Evolutionary conservation across 345 rosid genomes (phyloP).

Genomic region (Nasturtium officinale): DNA sequence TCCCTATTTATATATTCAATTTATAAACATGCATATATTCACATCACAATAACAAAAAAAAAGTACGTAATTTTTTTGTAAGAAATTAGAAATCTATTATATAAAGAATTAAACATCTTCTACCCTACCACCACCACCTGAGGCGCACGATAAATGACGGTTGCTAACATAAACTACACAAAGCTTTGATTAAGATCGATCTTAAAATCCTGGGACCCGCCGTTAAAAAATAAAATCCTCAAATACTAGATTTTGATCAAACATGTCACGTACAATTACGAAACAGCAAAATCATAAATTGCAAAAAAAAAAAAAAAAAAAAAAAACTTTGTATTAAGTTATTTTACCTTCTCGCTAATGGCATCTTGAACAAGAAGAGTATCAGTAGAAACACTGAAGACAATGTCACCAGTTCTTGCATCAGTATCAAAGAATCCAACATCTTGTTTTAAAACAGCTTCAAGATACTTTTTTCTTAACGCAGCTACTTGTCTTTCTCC

Average conservation of each 20-base stretch:
- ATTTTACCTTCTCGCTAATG: conserved; percentile 89
- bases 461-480: conserved; percentile 88
- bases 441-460: conserved; percentile 94
- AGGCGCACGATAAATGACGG: conserved; percentile 31
- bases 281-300: conserved; percentile 7
- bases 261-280: conserved; percentile 27
- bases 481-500: conserved; percentile 97
- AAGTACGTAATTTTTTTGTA: too few species aligned
- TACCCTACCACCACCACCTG: neutral
- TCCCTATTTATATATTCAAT: too few species aligned
- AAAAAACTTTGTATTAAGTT: neutral
- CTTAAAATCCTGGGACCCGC: conserved; percentile 54
- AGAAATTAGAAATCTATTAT: too few species aligned
- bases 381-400: conserved; percentile 97
- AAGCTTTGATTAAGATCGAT: conserved; percentile 28
- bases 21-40: too few species aligned
- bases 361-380: conserved; percentile 99
- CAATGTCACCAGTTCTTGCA: conserved; percentile 98
- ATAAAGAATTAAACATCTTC: too few species aligned
- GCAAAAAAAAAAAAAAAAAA: neutral
- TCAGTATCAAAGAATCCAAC: conserved; percentile 98
- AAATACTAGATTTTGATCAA: conserved; percentile 27
- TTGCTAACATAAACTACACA: conserved; percentile 34
- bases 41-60: too few species aligned
- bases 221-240: conserved; percentile 25